These are phyloP conservation scores for Debaryomycetaceae sp. DNA, from an alignment of 1,139 yeast species.

Conservation along the genomic window DNA sequence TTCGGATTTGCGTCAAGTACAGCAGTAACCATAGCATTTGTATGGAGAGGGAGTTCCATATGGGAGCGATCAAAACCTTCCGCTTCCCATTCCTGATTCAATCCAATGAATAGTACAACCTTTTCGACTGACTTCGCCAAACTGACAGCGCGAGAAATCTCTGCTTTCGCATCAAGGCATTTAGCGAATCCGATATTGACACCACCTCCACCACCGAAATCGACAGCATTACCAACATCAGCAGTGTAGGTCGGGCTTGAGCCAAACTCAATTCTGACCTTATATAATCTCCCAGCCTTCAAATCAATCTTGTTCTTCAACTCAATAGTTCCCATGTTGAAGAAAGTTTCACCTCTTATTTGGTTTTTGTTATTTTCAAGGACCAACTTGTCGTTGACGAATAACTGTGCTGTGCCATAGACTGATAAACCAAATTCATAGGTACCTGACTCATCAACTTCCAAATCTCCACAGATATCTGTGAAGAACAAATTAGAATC, in stretches of 20 bases:
- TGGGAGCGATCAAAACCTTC: slow-evolving; percentile 31
- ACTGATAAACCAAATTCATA: slow-evolving; percentile 51
- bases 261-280: slow-evolving; percentile 48
- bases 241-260: slow-evolving; percentile 42
- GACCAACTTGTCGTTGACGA: slow-evolving; percentile 46
- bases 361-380: slow-evolving; percentile 57
- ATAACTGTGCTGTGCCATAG: slow-evolving; percentile 52
- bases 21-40: slow-evolving; percentile 45
- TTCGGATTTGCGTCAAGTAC: slow-evolving; percentile 48
- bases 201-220: slow-evolving; percentile 27
- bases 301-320: slow-evolving; percentile 35
- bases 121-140: slow-evolving; percentile 28
- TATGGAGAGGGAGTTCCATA: slow-evolving; percentile 42
- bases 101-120: slow-evolving; percentile 41
- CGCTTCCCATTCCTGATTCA: slow-evolving; percentile 32
- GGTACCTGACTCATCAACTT: slow-evolving; percentile 43
- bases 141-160: slow-evolving; percentile 28
- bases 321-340: slow-evolving; percentile 47
- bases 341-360: slow-evolving; percentile 42
- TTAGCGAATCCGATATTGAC: slow-evolving; percentile 24
- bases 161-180: slow-evolving; percentile 22
- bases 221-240: slow-evolving; percentile 6
- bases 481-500: slow-evolving; percentile 27
- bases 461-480: slow-evolving; percentile 42
- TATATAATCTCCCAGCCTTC: slow-evolving; percentile 40